These are phyloP conservation scores for Sphagnurus paluster DNA, from an alignment of 1,284 basidiomycete genomes.

Conservation along the genomic window DNA sequence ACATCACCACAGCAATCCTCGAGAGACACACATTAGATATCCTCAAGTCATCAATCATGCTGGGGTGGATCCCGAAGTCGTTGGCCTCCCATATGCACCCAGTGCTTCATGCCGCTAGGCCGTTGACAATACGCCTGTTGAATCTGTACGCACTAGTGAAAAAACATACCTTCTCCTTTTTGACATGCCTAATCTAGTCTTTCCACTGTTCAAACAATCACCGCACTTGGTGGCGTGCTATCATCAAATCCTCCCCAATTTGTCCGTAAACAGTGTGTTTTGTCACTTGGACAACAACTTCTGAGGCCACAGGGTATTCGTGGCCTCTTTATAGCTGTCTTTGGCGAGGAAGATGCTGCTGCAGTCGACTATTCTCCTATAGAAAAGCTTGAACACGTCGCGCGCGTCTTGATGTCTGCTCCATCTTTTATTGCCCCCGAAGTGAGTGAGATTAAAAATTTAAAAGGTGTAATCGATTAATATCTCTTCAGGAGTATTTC, in stretches of 20 bases:
- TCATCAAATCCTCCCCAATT: conserved; percentile 42
- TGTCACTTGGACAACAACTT: conserved; percentile 65
- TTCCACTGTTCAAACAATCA: conserved; percentile 63
- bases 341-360: conserved; percentile 57
- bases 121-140: conserved; percentile 54
- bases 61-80: conserved; percentile 71
- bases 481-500: conserved; percentile 59
- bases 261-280: conserved; percentile 56
- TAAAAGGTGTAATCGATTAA: not conserved
- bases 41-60: conserved; percentile 53
- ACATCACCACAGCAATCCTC: conserved; percentile 62
- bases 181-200: conserved; percentile 40
- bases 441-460: conserved; percentile 38
- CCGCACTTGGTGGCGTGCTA: conserved; percentile 58
- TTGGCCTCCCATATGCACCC: conserved; percentile 34
- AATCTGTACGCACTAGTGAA: conserved; percentile 46
- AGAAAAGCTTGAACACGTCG: conserved; percentile 68
- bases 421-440: conserved; percentile 53
- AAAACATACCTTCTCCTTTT: conserved; percentile 10
- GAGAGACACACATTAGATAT: conserved; percentile 57
- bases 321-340: conserved; percentile 66
- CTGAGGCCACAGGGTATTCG: conserved; percentile 65
- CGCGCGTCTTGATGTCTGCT: conserved; percentile 54
- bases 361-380: conserved; percentile 52
- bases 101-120: conserved; percentile 40